Evolutionary conservation across 495 filamentous ascomycete species (phyloP).

Genomic region (Durotheca rogersii): DNA sequence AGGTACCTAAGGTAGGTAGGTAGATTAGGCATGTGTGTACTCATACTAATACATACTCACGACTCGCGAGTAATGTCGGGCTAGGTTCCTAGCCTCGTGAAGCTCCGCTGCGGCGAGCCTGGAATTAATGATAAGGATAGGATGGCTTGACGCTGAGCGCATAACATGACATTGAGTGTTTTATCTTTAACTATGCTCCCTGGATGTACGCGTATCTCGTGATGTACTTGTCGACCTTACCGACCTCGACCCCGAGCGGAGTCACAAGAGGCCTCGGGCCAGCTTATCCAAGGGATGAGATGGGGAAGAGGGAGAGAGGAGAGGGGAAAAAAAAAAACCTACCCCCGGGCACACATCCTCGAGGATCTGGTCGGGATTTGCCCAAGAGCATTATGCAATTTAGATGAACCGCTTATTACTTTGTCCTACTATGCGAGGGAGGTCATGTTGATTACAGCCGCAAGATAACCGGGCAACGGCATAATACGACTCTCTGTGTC

Average conservation of each 20-base stretch:
- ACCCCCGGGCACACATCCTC: constrained; percentile 21
- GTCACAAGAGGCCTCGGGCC: not conserved
- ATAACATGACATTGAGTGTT: constrained; percentile 25
- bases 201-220: not conserved
- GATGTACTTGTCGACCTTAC: too few relatives aligned
- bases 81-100: not conserved
- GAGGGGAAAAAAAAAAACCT: too few relatives aligned
- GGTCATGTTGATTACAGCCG: constrained; percentile 17
- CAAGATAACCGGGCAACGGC: constrained; percentile 22
- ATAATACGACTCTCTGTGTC: constrained; percentile 22
- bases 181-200: constrained; percentile 6
- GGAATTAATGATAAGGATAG: constrained; percentile 2
- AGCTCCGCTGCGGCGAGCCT: constrained; percentile 5
- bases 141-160: constrained; percentile 25
- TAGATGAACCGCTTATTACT: constrained; percentile 30
- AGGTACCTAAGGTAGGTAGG: too few relatives aligned
- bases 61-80: too few relatives aligned
- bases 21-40: too few relatives aligned
- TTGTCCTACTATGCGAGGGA: constrained; percentile 26
- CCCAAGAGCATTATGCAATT: constrained; percentile 21
- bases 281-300: constrained; percentile 12
- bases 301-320: too few relatives aligned
- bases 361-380: constrained; percentile 32
- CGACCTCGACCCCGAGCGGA: not conserved
- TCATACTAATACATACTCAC: too few relatives aligned